Base-by-base conservation (phyloP, 2,329 filamentous ascomycete genomes). In the Exserohilum rostratum region DNA sequence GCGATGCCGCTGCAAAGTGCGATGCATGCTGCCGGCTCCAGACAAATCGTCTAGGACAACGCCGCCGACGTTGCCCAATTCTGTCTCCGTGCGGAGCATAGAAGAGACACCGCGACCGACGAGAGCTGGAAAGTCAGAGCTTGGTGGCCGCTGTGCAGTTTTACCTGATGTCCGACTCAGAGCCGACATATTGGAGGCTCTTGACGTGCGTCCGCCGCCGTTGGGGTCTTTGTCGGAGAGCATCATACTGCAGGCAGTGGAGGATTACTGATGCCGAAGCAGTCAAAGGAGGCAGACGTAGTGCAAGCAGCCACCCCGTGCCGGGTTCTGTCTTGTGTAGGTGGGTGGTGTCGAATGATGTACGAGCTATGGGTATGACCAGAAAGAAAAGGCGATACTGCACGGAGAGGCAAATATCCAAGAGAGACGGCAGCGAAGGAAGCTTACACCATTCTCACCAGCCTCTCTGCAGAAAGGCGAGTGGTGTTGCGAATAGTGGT, bases 41-140 rank as follows among this genome's bases (percentile, higher is more conserved):
- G 71, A 68, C 33, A 68, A 69, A 64, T 69, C 62, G 46, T 75
- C 74, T 5, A 80, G 66, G 5, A 50, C n/a, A 15, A 31, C 29
- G 25, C 72, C 66, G 10, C 73, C 77, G 43, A 82, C 69, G 56
- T 80, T 76, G 46, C 79, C 79, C 44, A 79, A 75, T 62, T 82
- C 80, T 1, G 78, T 82, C 7, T 76, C 77, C 10, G 79, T 81
- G 53, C 78, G 77, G 50, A 82, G 77, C 80, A 82, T 82, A 58
- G 77, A 79, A 68, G 79, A 70, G 55, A 82, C 75, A 35, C 76
- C 78, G 22, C 76, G 76, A 22, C 40, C 50, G 4, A 52, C 55
- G 51, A 73, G 70, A 48, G 68, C 70, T 46, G 68, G 68, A 56
- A 64, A 68, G 57, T 73, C 67, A 27, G 69, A 65, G 53, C 53